Percentiles rank a stretch among this genome's conserved stretches.
These are phyloP conservation scores for Saccharomyces hybrid DNA, from an alignment of 1,139 yeast species.

Conservation along the genomic window DNA sequence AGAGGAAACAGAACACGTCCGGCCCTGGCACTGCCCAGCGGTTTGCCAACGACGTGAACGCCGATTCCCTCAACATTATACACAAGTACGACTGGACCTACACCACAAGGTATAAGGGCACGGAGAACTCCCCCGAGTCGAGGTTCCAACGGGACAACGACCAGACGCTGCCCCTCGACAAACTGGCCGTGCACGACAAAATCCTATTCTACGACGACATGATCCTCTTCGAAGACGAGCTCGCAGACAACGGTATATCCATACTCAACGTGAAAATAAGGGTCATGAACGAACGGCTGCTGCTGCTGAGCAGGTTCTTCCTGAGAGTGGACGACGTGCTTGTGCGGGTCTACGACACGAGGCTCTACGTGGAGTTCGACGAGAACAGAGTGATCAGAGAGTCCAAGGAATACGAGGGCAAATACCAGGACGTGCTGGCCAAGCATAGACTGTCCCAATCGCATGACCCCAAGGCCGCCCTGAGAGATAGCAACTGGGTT, in stretches of 20 bases:
- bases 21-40: slow-evolving; percentile 14
- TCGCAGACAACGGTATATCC: slow-evolving; percentile 92
- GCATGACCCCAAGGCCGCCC: slow-evolving; percentile 63
- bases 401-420: slow-evolving; percentile 64
- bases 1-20: slow-evolving; percentile 36
- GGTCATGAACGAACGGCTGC: slow-evolving; percentile 77
- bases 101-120: slow-evolving; percentile 70
- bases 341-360: slow-evolving; percentile 73
- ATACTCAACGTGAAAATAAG: slow-evolving; percentile 70
- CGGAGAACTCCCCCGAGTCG: slow-evolving; percentile 22
- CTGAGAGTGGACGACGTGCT: slow-evolving; percentile 84
- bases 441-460: slow-evolving; percentile 32
- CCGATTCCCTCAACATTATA: slow-evolving; percentile 43
- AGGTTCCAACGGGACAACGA: slow-evolving; percentile 22
- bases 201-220: slow-evolving; percentile 84
- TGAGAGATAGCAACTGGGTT: slow-evolving; percentile 84
- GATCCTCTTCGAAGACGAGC: slow-evolving; percentile 83
- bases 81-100: slow-evolving; percentile 97
- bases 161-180: slow-evolving; percentile 55
- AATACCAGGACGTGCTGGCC: slow-evolving; percentile 50
- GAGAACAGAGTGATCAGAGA: slow-evolving; percentile 63
- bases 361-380: slow-evolving; percentile 73
- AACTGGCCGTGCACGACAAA: slow-evolving; percentile 70
- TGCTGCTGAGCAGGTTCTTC: slow-evolving; percentile 69
- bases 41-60: slow-evolving; percentile 26